Evolutionary conservation across 495 filamentous ascomycete species (phyloP).

Genomic region (Hyaloscypha finlandica): DNA sequence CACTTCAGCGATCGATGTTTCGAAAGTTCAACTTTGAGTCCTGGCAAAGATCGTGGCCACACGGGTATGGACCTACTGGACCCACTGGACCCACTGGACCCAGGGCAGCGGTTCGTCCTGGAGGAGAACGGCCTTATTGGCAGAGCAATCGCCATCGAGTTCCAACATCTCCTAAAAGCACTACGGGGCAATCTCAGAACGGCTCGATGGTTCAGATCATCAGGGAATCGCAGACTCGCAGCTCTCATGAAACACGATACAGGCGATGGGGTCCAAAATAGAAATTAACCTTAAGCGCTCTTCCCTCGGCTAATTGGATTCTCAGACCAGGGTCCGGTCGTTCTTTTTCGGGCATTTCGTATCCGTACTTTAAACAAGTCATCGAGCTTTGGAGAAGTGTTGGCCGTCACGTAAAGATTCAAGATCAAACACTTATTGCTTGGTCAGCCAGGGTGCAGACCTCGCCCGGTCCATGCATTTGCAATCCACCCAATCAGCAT

Average conservation of each 20-base stretch:
- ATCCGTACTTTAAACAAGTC: no score
- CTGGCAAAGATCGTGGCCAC: no score
- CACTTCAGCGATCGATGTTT: no score
- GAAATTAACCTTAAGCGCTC: background rate
- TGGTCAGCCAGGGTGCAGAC: background rate
- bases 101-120: background rate
- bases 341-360: no score
- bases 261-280: background rate
- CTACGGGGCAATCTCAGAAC: background rate
- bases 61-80: no score
- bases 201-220: background rate
- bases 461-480: background rate
- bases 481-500: background rate
- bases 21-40: no score
- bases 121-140: background rate
- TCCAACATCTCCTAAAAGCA: background rate
- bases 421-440: background rate
- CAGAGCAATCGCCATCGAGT: background rate
- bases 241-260: conserved; percentile 3
- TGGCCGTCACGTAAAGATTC: background rate
- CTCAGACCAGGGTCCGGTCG: no score
- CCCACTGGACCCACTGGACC: no score
- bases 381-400: no score
- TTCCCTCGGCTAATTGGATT: background rate
- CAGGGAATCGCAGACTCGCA: background rate